Evolutionary conservation across 805 yeast genomes (phyloP).

Genomic region (Osmozyma mogii): DNA sequence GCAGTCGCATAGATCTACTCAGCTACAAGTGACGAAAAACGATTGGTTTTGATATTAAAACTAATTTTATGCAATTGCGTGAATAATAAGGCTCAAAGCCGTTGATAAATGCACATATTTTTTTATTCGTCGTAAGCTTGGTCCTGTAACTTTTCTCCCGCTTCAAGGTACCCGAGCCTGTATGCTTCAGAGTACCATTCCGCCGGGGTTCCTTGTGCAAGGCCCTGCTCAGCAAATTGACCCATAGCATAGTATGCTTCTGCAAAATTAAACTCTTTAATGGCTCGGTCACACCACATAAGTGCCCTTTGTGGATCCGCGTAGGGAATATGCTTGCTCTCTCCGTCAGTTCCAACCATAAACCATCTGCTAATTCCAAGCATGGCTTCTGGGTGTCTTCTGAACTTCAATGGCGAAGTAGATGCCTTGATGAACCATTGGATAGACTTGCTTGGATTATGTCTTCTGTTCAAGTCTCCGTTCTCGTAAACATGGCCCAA

Average conservation of each 20-base stretch:
- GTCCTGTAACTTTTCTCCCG: conserved; percentile 15
- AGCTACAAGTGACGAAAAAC: no score
- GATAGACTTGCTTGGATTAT: conserved; percentile 33
- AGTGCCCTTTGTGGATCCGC: conserved; percentile 31
- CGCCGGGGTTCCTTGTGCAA: conserved; percentile 18
- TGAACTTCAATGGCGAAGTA: conserved; percentile 30
- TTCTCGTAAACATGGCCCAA: conserved; percentile 35
- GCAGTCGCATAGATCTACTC: no score
- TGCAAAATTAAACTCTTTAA: conserved; percentile 28
- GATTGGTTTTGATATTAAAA: no score
- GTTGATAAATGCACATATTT: neutral
- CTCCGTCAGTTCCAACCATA: conserved; percentile 26
- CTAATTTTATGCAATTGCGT: no score
- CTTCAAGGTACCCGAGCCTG: conserved; percentile 24
- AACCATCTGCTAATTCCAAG: conserved; percentile 37
- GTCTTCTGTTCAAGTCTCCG: conserved; percentile 34
- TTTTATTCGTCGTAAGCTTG: neutral
- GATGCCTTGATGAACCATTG: conserved; percentile 39
- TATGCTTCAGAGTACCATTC: conserved; percentile 29
- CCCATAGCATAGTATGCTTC: conserved; percentile 37
- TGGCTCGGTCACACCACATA: conserved; percentile 37
- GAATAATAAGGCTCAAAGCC: no score
- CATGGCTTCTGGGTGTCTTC: conserved; percentile 39
- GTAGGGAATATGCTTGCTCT: conserved; percentile 27
- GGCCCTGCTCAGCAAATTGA: conserved; percentile 29